Conservation (phyloP, 805 yeast genomes). For the Candida odintsovae region DNA sequence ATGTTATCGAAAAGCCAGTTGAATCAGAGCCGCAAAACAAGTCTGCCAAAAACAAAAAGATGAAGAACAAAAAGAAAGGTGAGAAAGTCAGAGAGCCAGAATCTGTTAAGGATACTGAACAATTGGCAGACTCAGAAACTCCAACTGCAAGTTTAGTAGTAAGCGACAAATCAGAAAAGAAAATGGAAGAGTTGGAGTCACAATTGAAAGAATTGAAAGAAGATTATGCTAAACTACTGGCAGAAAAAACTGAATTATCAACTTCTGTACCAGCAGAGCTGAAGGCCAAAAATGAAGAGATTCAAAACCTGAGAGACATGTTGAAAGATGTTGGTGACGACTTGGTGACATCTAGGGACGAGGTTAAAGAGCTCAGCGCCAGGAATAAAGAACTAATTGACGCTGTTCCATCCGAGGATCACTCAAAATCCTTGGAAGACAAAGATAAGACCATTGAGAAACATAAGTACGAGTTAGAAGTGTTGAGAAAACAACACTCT, state of each 20-base stretch:
- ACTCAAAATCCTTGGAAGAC: conserved; percentile 3
- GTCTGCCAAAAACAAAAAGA: conserved; percentile 13
- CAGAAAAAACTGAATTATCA: conserved; percentile 10
- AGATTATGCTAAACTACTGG: background rate
- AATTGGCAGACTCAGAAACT: conserved; percentile 1
- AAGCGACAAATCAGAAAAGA: background rate
- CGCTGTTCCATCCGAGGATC: conserved; percentile 1
- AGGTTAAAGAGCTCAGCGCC: conserved; percentile 33
- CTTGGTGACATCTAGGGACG: conserved; percentile 62
- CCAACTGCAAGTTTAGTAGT: background rate
- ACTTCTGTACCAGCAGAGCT: conserved; percentile 23
- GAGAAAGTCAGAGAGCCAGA: conserved; percentile 5
- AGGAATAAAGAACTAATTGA: conserved; percentile 4
- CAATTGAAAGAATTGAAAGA: conserved; percentile 2
- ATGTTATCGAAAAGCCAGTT: background rate
- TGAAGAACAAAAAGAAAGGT: conserved; percentile 16
- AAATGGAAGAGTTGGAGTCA: background rate
- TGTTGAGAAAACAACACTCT: conserved; percentile 30
- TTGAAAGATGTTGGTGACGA: conserved; percentile 73
- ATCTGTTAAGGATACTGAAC: conserved; percentile 22
- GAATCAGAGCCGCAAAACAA: background rate
- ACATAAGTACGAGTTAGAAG: conserved; percentile 22
- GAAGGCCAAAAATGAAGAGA: conserved; percentile 49
- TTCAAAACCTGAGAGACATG: conserved; percentile 71
- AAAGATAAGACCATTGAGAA: conserved; percentile 14